Base-by-base conservation (phyloP, 768 basidiomycete genomes). In the Harrya chromipes region DNA sequence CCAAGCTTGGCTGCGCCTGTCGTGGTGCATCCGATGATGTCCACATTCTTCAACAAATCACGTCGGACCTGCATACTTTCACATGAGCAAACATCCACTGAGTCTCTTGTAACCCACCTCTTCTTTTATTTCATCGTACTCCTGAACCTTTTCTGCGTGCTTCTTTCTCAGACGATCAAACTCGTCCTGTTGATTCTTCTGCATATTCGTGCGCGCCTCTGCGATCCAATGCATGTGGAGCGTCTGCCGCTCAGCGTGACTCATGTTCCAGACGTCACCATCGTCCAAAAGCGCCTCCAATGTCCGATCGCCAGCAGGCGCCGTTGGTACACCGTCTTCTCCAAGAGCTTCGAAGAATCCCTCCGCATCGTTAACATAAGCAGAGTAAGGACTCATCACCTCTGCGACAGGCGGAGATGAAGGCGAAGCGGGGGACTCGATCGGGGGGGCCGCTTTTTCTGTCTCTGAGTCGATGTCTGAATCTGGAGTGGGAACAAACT, bases 21-120 rank as follows among this genome's bases (percentile, higher is more conserved):
- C 0, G 87, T 90, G 0, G 88, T 91, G 52, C 86, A 88, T 6
- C 84, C 89, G 40, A 90, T 78, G 17, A 91, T 73, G 57, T 87
- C 78, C 0, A 78, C 73, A 6, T 72, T 63, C 27, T 64, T 61
- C 6, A 91, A 70, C 6, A 90, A 65, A 5, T 73, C 71, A 0
- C 82, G 76, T 11, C 82, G 75, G 42, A 72, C 66, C 87, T 90
- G 54, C 1, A 35, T 3, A 17, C 1, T 6, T 21, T 51, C 29
- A 53, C 40, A 34, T 8, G 5, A 39, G 29, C 1, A 29, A 24
- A 6, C 2, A 14, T 1, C 11, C n/a, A n/a, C 11, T 12, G 0
- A n/a, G 11, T 19, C 29, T 19, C 20, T 46, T 8, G 14, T 6
- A 21, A 59, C 72, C 11, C 44, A 85, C 87, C 71, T 85, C 78